Evolutionary conservation across 2,329 filamentous ascomycete genomes (phyloP), one percentile per base, ranked within the genome.

Genomic region (Emergomyces pasteurianus): DNA sequence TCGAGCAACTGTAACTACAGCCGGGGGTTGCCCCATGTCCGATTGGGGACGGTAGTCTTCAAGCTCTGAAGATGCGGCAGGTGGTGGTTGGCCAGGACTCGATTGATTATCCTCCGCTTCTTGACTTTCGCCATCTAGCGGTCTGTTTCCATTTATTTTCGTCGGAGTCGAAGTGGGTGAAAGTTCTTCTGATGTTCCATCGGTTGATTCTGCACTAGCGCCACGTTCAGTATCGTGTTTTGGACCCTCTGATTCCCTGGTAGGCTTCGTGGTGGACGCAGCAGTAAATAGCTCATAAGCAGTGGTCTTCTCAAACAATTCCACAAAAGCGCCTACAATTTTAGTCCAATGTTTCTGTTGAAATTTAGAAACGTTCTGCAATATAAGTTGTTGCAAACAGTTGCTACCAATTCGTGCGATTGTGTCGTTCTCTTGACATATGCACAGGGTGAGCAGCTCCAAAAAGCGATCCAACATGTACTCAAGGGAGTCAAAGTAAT

Each of bases 401-500:
- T 99, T 99, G 78, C 92, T 97, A 58, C 94, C 94, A 68, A 99
- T 99, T 28, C 95, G 85, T 2, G 94, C 95, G 65, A 99, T 92
- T 0, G 95, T 99, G 70, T 99, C 94, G 68, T 99, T 99, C 72
- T 99, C 94, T 74, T 99, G 94, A 72, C 92, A 97, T 64, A 99
- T 99, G 72, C 94, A 99, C 12, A 99, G 83, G 3, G 90, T 92
- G 12, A 99, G 79, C 23, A 99, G 83, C 73, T 97, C 92, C 43
- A 99, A 77, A 73, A 99, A 97, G n/a, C 94, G 83, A 73, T 96
- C 91, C 21, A 99, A 83, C 94, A 99, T 99, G 72, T 96, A 95
- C 75, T 97, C 91, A 10, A 99, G 79, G 0, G 91, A 86, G 62
- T 95, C 90, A 66, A 99, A 99, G 75, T 97, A 99, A 75, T 99